Conservation (phyloP, 306 rosid genomes). For the Bauhinia variegata region DNA sequence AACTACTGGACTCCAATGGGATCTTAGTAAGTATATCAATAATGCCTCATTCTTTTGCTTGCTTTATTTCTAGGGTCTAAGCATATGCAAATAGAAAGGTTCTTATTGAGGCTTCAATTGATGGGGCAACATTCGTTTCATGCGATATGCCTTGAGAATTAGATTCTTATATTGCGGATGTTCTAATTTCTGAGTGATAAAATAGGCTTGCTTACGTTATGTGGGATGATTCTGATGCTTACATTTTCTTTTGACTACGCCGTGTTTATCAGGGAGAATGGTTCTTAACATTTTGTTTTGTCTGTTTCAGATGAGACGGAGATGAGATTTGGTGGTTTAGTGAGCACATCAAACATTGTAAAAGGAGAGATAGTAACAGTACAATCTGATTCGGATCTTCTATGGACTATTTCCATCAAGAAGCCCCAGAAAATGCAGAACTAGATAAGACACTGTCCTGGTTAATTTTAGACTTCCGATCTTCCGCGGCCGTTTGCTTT, state of each 20-base stretch:
- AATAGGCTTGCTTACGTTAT: no score
- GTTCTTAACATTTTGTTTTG: slow-evolving; percentile 23
- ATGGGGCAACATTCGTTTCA: slow-evolving; percentile 2
- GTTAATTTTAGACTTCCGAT: no score
- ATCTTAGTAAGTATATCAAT: slow-evolving; percentile 68
- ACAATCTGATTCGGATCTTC: slow-evolving; percentile 88
- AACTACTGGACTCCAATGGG: slow-evolving; percentile 89
- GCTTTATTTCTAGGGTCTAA: slow-evolving; percentile 9
- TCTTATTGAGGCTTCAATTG: background rate
- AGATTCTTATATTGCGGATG: slow-evolving; percentile 4
- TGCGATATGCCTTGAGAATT: background rate
- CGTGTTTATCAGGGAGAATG: slow-evolving; percentile 20
- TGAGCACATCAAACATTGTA: slow-evolving; percentile 85
- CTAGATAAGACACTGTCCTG: no score
- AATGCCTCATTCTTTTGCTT: slow-evolving; percentile 6
- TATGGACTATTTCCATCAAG: slow-evolving; percentile 89
- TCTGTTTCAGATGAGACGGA: slow-evolving; percentile 64
- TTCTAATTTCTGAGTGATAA: background rate
- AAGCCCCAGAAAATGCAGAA: slow-evolving; percentile 36
- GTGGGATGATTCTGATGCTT: slow-evolving; percentile 25
- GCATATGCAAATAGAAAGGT: slow-evolving; percentile 1
- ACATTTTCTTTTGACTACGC: slow-evolving; percentile 8
- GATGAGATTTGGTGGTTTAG: slow-evolving; percentile 85
- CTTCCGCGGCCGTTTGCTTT: background rate
- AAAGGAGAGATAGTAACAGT: slow-evolving; percentile 71